Base-by-base conservation (phyloP, 768 basidiomycete genomes). In the Phanerodontia chrysosporium region DNA sequence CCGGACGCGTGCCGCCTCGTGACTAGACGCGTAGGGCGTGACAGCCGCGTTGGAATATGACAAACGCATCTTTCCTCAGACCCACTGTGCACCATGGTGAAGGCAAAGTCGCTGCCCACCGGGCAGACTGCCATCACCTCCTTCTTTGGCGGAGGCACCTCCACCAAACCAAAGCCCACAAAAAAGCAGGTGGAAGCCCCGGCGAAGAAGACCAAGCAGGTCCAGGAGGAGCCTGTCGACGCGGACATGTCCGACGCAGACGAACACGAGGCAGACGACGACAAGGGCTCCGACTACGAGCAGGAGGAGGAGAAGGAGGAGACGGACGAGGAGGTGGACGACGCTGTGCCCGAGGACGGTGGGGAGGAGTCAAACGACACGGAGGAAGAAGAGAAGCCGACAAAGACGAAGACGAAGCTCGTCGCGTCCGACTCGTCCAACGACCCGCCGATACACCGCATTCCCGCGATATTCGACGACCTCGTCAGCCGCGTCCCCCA, bases 371-470 rank as follows among this genome's bases (percentile, higher is more conserved):
- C 59, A 68, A 13, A 27, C 29, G 51, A 48, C n/a, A n/a, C n/a
- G 35, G n/a, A 42, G 1, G 39, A 45, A 25, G 58, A 56, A 24
- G 45, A 54, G 32, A 57, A 46, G 55, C 45, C 45, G 16, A 35
- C 36, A 16, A 62, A 7, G 51, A 74, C 63, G 75, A 70, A 66
- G 36, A 62, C 64, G 5, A 81, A 79, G 66, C 64, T 76, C n/a
- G 57, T 70, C 42, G 76, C 79, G 9, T 78, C 81, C 46, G 86
- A 88, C 52, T 74, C 81, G 29, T 89, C 88, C 0, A 75, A 79
- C 64, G 80, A 91, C 6, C 91, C 93, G 16, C 93, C 93, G 21
- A 86, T 95, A 51, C 78, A 84, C 66, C 78, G 86, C 60, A 78
- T 85, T 49, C 81, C 85, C 25, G 78, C 81, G 55, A 92, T 94